These are phyloP conservation scores for Gelatoporia subvermispora DNA, from an alignment of 768 basidiomycete species.

Conservation along the genomic window DNA sequence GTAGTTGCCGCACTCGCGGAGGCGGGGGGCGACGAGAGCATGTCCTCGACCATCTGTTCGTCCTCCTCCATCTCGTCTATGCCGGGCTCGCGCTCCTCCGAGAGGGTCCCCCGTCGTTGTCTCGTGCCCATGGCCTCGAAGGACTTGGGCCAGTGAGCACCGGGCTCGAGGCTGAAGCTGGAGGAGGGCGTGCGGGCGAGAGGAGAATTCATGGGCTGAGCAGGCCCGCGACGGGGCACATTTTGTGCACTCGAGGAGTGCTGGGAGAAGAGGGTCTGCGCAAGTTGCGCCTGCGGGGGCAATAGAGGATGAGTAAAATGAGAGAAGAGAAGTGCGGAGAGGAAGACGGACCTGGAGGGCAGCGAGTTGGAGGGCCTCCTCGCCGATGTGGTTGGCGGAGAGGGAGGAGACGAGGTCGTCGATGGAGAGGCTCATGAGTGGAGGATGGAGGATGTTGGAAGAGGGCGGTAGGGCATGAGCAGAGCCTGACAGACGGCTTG, in stretches of 20 bases:
- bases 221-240: conserved; percentile 18
- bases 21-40: conserved; percentile 33
- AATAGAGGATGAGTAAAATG: not conserved
- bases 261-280: conserved; percentile 38
- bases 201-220: conserved; percentile 20
- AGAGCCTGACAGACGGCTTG: not conserved
- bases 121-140: conserved; percentile 17
- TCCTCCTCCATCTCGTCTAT: conserved; percentile 41
- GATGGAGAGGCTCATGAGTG: conserved; percentile 39
- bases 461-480: conserved; percentile 1
- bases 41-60: conserved; percentile 41
- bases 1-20: conserved; percentile 7
- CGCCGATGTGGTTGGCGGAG: conserved; percentile 44
- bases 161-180: conserved; percentile 18
- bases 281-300: conserved; percentile 36
- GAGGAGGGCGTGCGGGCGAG: conserved; percentile 22
- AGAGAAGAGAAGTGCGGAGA: not conserved
- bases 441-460: not conserved
- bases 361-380: conserved; percentile 48
- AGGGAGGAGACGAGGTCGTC: conserved; percentile 49
- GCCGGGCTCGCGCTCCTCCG: conserved; percentile 25
- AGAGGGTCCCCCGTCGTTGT: conserved; percentile 17
- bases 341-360: conserved; percentile 36
- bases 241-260: conserved; percentile 16
- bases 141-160: conserved; percentile 23